A percentile compares a stretch with the other conserved stretches of the same genome.
Conservation (phyloP, 2,329 filamentous ascomycete genomes). For the Coniella lustricola region DNA sequence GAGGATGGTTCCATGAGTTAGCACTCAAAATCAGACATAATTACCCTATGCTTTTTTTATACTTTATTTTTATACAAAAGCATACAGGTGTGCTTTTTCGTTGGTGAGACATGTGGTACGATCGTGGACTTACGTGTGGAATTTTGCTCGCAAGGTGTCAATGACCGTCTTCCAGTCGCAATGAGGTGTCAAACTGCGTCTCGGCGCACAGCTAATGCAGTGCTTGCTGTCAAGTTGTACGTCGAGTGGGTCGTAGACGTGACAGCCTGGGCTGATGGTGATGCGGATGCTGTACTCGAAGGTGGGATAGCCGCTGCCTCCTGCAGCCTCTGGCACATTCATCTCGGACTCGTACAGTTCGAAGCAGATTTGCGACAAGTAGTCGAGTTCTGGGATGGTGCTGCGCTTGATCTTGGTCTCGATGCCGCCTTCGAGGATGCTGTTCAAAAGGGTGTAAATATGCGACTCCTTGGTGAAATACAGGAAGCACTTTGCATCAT, state of each 20-base stretch:
- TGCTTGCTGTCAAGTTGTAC: constrained; percentile 95
- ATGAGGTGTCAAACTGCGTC: constrained; percentile 82
- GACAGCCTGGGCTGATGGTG: constrained; percentile 89
- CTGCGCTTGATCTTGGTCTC: constrained; percentile 94
- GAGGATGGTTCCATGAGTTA: too few relatives aligned
- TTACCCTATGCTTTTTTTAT: too few relatives aligned
- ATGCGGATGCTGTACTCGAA: constrained; percentile 97
- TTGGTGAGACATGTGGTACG: too few relatives aligned
- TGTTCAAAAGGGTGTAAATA: constrained; percentile 96
- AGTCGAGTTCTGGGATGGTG: constrained; percentile 94
- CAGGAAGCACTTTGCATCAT: constrained; percentile 91
- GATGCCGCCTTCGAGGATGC: constrained; percentile 92
- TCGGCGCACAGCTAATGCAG: constrained; percentile 89
- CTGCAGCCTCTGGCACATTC: constrained; percentile 37
- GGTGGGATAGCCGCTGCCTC: constrained; percentile 54
- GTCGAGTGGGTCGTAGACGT: constrained; percentile 92
- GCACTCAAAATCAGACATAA: too few relatives aligned
- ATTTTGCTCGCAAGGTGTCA: constrained; percentile 88
- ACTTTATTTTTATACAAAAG: too few relatives aligned
- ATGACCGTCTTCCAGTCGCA: constrained; percentile 96
- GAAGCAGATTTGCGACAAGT: constrained; percentile 95
- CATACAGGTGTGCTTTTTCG: too few relatives aligned
- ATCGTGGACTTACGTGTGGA: constrained; percentile 83
- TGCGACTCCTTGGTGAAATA: constrained; percentile 99
- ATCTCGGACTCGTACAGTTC: constrained; percentile 96